Percentiles rank a stretch among this genome's conserved stretches.
These are phyloP conservation scores for Colletotrichum truncatum DNA, from an alignment of 2,329 filamentous ascomycete genomes.

Conservation along the genomic window DNA sequence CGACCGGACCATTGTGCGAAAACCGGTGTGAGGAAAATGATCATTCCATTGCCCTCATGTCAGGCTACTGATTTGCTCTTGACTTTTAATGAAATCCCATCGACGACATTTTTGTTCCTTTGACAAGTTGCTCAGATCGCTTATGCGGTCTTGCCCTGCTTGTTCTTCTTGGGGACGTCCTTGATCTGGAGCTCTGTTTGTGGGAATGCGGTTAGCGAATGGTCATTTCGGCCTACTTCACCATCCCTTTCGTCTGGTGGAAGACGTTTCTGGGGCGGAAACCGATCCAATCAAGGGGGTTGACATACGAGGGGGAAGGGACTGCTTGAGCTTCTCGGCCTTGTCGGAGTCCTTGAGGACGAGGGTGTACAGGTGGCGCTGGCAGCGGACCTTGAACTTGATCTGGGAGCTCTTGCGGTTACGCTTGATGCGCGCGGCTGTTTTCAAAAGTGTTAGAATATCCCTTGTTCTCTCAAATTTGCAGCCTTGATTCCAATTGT, in stretches of 20 bases:
- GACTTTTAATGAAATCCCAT: constrained; percentile 26
- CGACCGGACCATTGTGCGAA: constrained; percentile 14
- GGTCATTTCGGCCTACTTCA: background rate
- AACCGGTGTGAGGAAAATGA: background rate
- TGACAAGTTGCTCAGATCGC: constrained; percentile 14
- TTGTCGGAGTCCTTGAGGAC: constrained; percentile 98
- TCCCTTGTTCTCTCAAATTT: constrained; percentile 28
- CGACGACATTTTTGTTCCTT: constrained; percentile 7
- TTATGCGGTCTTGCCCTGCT: constrained; percentile 48
- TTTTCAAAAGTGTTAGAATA: constrained; percentile 39
- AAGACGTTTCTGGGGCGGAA: too few species aligned
- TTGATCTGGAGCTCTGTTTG: constrained; percentile 59
- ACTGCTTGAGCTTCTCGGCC: constrained; percentile 99
- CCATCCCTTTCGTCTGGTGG: too few species aligned
- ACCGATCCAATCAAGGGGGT: background rate
- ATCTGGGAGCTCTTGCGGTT: constrained; percentile 89
- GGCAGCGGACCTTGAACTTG: constrained; percentile 99
- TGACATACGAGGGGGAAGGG: constrained; percentile 89
- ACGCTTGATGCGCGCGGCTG: constrained; percentile 95
- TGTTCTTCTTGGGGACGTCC: constrained; percentile 66
- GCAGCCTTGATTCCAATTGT: constrained; percentile 14
- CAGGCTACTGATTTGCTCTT: constrained; percentile 26
- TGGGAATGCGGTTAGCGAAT: constrained; percentile 3
- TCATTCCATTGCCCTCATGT: constrained; percentile 25
- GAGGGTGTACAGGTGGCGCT: constrained; percentile 95